Base-by-base conservation (phyloP, 2,329 filamentous ascomycete genomes). In the Aureobasidium lini region DNA sequence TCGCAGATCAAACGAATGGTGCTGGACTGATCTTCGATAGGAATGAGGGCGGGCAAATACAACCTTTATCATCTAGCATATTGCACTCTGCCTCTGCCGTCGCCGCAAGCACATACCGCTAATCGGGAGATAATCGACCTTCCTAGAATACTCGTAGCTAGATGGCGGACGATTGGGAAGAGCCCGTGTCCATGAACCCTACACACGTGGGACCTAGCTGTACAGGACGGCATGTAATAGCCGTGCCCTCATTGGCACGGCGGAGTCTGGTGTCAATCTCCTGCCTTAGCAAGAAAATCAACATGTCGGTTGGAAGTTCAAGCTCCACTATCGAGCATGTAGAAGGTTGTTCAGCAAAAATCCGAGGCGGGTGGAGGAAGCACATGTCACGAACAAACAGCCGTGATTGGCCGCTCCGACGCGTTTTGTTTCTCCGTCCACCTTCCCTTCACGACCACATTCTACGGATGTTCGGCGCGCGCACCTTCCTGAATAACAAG, bases 391-490 rank as follows among this genome's bases (percentile, higher is more conserved):
- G 31, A 10, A 23, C 31, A 13, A 28, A 31, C 31, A 10, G 40
- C 13, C 28, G 16, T 56, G 52, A 56, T 44, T 56, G 52, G 52
- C 31, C 29, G 15, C 8, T 44, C 15, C 15, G 23, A 6, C 1
- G 28, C 40, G 28, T 42, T 13, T 32, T 18, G 28, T 40, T 42
- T 34, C 39, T 56, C 52, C 52, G n/a, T 46, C 40, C 29, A 56
- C 40, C 52, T 44, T 54, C 39, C 50, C 28, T 54, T 43, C 50
- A n/a, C 28, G 50, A 34, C 50, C 50, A 54, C 29, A 23, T 43
- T 54, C 37, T 43, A 23, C 50, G 50, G 50, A 43, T 43, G 13
- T 46, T 36, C 52, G 52, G 52, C 52, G 49, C 50, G 16, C 31
- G 50, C 39, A 23, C 13, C 16, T 43, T 43, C 10, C 16, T 42